A percentile compares a stretch with the other conserved stretches of the same genome.
These are phyloP conservation scores for Tetradesmus lagerheimii DNA, from an alignment of 139 green algal species.

Conservation along the genomic window DNA sequence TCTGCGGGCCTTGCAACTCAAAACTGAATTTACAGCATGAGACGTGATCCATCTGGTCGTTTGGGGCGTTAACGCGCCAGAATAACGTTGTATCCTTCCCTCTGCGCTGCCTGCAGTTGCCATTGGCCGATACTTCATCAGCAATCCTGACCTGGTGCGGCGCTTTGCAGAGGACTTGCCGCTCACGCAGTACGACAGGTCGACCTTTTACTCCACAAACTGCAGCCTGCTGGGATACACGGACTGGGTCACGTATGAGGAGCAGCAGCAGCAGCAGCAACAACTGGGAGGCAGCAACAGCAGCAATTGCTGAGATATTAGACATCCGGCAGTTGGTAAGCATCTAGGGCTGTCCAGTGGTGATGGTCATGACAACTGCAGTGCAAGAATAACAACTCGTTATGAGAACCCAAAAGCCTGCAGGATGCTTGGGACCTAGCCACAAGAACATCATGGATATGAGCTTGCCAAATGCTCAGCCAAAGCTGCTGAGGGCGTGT, in stretches of 20 bases:
- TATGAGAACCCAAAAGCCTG: no score
- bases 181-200: slow-evolving; percentile 83
- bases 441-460: no score
- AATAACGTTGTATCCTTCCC: not conserved
- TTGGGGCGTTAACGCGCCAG: not conserved
- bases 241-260: slow-evolving; percentile 60
- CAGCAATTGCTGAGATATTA: not conserved
- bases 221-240: slow-evolving; percentile 73
- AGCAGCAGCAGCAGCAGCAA: not conserved
- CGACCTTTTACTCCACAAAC: not conserved
- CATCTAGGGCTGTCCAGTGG: no score
- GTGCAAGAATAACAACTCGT: no score
- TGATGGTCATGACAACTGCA: no score
- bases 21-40: no score
- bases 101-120: not conserved
- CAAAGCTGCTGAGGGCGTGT: no score
- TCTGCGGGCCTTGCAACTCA: no score
- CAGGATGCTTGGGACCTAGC: no score
- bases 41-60: no score
- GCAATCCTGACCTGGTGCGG: slow-evolving; percentile 85
- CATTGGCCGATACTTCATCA: slow-evolving; percentile 62
- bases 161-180: slow-evolving; percentile 69
- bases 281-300: not conserved
- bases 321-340: no score
- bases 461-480: no score